These are phyloP conservation scores for Penicillium sp. DNA, from an alignment of 2,329 filamentous ascomycete species.

Conservation along the genomic window DNA sequence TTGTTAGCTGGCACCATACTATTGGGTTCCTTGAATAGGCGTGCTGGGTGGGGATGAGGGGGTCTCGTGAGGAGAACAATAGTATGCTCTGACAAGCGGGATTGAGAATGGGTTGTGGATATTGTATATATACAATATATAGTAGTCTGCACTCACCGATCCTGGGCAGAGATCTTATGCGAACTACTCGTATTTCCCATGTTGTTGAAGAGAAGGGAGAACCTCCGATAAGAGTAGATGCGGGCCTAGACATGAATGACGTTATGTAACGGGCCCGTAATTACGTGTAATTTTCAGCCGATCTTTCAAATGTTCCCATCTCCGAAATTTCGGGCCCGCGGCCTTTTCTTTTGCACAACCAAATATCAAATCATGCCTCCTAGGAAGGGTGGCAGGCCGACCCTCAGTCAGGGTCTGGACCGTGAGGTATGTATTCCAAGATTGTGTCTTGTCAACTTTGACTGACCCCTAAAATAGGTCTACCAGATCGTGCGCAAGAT, in stretches of 20 bases:
- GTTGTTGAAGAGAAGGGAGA: slow-evolving; percentile 17
- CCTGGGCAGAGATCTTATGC: slow-evolving; percentile 72
- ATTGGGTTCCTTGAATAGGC: background rate
- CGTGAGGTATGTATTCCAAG: slow-evolving; percentile 53
- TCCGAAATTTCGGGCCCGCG: slow-evolving; percentile 9
- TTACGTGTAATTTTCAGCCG: slow-evolving; percentile 23
- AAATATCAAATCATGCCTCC: slow-evolving; percentile 36
- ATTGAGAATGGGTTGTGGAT: background rate
- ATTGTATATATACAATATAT: background rate
- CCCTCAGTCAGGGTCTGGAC: slow-evolving; percentile 59
- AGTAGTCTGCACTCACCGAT: slow-evolving; percentile 64
- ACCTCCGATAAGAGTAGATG: background rate
- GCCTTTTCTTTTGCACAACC: slow-evolving; percentile 22
- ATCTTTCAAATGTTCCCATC: slow-evolving; percentile 15
- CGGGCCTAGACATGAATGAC: slow-evolving; percentile 15
- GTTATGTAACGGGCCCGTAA: slow-evolving; percentile 17
- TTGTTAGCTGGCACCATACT: slow-evolving; percentile 3
- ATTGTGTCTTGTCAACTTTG: slow-evolving; percentile 12
- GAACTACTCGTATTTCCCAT: slow-evolving; percentile 68
- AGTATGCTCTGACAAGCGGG: background rate
- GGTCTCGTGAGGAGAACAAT: slow-evolving; percentile 19
- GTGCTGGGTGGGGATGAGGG: slow-evolving; percentile 5
- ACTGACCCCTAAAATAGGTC: slow-evolving; percentile 48
- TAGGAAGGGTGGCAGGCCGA: slow-evolving; percentile 45
- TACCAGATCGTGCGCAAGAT: slow-evolving; percentile 78